Percentiles rank a stretch among this genome's conserved stretches.
Evolutionary conservation across 2,329 filamentous ascomycete genomes (phyloP).

Genomic region (Epichloe uncinata): DNA sequence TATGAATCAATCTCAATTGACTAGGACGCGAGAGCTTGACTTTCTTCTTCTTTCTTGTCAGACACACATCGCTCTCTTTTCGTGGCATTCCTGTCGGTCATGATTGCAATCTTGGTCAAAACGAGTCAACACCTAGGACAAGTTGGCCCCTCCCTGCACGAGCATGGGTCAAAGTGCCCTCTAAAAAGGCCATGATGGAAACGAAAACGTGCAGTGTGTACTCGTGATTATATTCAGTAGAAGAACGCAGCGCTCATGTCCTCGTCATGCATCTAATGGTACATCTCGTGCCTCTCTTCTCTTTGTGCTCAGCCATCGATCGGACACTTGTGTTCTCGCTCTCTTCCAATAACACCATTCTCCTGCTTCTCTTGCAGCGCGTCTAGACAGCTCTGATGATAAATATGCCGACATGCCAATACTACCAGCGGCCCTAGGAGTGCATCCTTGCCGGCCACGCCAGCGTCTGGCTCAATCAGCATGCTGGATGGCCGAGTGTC

Average conservation of each 20-base stretch:
- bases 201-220: too few species aligned
- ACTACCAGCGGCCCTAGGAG: slow-evolving; percentile 53
- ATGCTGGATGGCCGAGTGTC: slow-evolving; percentile 29
- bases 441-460: slow-evolving; percentile 23
- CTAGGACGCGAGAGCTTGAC: too few species aligned
- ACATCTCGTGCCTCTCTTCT: slow-evolving; percentile 1
- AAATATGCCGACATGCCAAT: slow-evolving; percentile 57
- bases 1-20: too few species aligned
- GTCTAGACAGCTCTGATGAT: slow-evolving; percentile 57
- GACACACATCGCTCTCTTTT: too few species aligned
- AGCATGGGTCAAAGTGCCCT: too few species aligned
- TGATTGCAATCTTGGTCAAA: too few species aligned
- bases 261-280: slow-evolving; percentile 2
- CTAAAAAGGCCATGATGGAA: too few species aligned
- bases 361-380: slow-evolving; percentile 43
- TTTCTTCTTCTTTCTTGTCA: too few species aligned
- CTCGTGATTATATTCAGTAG: too few species aligned
- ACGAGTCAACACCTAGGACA: too few species aligned
- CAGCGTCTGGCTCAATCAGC: slow-evolving; percentile 19
- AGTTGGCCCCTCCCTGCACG: too few species aligned
- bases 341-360: slow-evolving; percentile 31
- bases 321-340: slow-evolving; percentile 41
- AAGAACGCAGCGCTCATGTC: neutral
- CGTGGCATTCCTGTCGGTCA: too few species aligned
- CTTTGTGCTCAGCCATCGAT: slow-evolving; percentile 36